Conservation (phyloP, 768 basidiomycete species). For the Galerina marginata region DNA sequence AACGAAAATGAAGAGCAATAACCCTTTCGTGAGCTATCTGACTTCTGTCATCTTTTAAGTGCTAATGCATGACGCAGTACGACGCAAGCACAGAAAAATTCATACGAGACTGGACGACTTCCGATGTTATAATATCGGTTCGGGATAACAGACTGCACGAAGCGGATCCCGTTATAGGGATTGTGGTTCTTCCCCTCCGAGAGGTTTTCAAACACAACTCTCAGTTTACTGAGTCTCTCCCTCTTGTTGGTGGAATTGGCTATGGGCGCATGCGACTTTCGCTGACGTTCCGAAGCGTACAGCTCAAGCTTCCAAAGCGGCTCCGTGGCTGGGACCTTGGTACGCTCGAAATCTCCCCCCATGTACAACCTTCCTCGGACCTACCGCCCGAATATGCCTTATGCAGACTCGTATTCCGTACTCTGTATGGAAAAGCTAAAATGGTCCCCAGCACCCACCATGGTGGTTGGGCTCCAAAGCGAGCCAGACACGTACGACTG, state of each 20-base stretch:
- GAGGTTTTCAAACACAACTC: slow-evolving; percentile 56
- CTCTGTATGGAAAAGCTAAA: slow-evolving; percentile 41
- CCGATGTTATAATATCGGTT: slow-evolving; percentile 69
- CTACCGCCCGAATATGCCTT: slow-evolving; percentile 40
- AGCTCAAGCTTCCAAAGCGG: slow-evolving; percentile 58
- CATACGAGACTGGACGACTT: slow-evolving; percentile 62
- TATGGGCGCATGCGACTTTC: slow-evolving; percentile 67
- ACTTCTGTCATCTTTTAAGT: background rate
- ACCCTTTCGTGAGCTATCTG: slow-evolving; percentile 45
- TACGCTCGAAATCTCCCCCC: slow-evolving; percentile 57
- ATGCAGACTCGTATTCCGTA: slow-evolving; percentile 48
- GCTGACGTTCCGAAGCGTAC: slow-evolving; percentile 70
- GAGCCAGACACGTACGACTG: slow-evolving; percentile 35
- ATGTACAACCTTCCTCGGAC: slow-evolving; percentile 33
- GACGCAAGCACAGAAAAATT: slow-evolving; percentile 74
- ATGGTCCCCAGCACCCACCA: slow-evolving; percentile 31
- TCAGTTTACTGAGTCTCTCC: slow-evolving; percentile 61
- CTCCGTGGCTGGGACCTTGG: slow-evolving; percentile 74
- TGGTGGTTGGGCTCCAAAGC: slow-evolving; percentile 39
- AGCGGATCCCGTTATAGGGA: slow-evolving; percentile 71
- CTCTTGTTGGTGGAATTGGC: slow-evolving; percentile 74
- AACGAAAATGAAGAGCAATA: slow-evolving; percentile 49
- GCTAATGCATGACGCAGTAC: slow-evolving; percentile 38
- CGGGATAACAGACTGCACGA: slow-evolving; percentile 65
- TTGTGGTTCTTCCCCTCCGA: slow-evolving; percentile 58